These are phyloP conservation scores for Leonotis leonurus DNA, from an alignment of 257 asterid species.

Conservation along the genomic window DNA sequence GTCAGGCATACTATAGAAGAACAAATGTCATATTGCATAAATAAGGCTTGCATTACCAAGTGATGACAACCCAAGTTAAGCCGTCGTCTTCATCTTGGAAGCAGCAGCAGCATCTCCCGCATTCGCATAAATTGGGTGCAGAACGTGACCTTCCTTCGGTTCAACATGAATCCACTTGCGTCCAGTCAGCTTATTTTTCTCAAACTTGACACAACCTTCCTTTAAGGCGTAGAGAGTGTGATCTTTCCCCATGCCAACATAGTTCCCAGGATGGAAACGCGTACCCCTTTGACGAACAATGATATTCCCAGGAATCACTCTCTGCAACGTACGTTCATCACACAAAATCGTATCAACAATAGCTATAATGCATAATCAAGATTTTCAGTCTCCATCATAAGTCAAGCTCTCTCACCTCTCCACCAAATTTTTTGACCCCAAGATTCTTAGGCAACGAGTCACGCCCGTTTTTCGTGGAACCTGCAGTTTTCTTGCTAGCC, in stretches of 20 bases:
- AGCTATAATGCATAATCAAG: background rate
- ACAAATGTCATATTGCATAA: background rate
- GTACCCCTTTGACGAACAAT: constrained; percentile 96
- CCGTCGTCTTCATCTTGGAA: constrained; percentile 35
- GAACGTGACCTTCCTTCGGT: constrained; percentile 71
- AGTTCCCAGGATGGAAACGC: constrained; percentile 83
- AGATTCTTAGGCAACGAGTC: constrained; percentile 84
- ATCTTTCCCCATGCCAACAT: constrained; percentile 81
- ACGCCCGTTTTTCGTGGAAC: constrained; percentile 91
- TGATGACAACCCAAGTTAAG: constrained; percentile 19
- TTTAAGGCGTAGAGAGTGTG: constrained; percentile 84
- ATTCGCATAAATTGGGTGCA: constrained; percentile 61
- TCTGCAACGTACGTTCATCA: constrained; percentile 36
- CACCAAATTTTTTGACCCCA: constrained; percentile 91
- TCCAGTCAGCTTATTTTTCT: constrained; percentile 59
- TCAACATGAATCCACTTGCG: constrained; percentile 96
- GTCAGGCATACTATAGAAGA: background rate
- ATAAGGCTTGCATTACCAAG: background rate
- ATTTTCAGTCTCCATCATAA: background rate
- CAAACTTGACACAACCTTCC: constrained; percentile 84
- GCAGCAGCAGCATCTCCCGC: constrained; percentile 19
- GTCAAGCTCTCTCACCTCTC: constrained; percentile 58
- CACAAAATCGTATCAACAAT: background rate
- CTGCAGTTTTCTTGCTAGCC: constrained; percentile 91
- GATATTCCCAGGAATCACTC: constrained; percentile 83